Conservation (phyloP, 2,329 filamentous ascomycete species). For the Colletotrichum cuscutae region DNA sequence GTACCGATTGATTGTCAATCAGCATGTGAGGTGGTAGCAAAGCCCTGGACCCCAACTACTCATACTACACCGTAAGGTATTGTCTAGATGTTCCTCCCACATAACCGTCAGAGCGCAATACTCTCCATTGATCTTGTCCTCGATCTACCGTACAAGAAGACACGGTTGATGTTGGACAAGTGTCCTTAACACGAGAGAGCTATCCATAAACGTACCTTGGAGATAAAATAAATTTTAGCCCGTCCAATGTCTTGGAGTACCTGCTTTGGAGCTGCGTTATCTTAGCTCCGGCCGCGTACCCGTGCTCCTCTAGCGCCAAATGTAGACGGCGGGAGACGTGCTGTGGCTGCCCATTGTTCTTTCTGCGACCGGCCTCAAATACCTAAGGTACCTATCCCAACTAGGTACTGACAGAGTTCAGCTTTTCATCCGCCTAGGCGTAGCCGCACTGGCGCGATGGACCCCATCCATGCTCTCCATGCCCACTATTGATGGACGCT, state of each 20-base stretch:
- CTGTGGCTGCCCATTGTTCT: conserved; percentile 18
- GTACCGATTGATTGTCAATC: not conserved
- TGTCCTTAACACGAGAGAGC: not conserved
- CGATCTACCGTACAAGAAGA: not conserved
- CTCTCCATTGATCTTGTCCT: not conserved
- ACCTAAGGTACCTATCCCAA: no score
- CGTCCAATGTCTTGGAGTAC: not conserved
- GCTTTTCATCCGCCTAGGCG: not conserved
- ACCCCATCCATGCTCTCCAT: not conserved
- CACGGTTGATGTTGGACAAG: not conserved
- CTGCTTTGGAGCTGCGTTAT: not conserved
- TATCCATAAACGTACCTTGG: not conserved
- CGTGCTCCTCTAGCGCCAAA: conserved; percentile 4
- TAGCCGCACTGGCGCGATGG: not conserved
- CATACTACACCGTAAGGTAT: not conserved
- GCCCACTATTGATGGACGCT: conserved; percentile 6
- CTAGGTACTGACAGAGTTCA: not conserved
- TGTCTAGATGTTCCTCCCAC: not conserved
- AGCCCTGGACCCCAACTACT: not conserved
- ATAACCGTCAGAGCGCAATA: not conserved
- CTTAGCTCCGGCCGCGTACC: not conserved
- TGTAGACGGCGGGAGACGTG: conserved; percentile 7
- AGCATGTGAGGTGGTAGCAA: not conserved
- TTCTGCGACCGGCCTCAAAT: not conserved
- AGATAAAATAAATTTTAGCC: not conserved